These are phyloP conservation scores for Pachysolen tannophilus DNA, from an alignment of 805 yeast species.

Conservation along the genomic window DNA sequence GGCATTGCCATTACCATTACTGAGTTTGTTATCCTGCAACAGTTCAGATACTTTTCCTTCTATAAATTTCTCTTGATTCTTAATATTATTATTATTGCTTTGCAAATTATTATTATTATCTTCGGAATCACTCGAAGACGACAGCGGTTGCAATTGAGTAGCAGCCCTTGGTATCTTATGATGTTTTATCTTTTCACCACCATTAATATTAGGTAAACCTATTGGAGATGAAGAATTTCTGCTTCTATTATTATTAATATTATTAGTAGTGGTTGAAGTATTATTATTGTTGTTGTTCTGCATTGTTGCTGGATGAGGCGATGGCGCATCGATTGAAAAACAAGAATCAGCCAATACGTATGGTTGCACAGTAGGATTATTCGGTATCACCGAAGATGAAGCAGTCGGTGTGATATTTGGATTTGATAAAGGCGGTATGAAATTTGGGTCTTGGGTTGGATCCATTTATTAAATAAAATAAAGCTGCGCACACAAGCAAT, in stretches of 20 bases:
- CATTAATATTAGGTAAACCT: no score
- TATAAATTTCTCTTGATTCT: no score
- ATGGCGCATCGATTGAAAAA: constrained; percentile 66
- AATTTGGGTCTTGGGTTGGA: constrained; percentile 87
- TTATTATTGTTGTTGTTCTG: no score
- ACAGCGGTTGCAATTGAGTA: constrained; percentile 50
- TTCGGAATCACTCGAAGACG: constrained; percentile 30
- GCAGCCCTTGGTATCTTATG: constrained; percentile 42
- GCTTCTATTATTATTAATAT: background rate
- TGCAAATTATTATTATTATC: constrained; percentile 17
- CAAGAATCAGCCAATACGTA: constrained; percentile 70
- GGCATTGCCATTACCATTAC: no score
- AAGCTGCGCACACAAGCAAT: no score
- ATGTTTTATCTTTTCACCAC: constrained; percentile 4
- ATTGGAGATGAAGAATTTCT: constrained; percentile 1
- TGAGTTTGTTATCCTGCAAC: no score
- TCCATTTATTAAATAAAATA: constrained; percentile 73
- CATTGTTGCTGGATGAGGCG: constrained; percentile 36
- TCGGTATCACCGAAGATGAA: constrained; percentile 63
- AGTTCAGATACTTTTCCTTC: no score
- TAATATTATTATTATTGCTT: no score
- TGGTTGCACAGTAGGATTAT: constrained; percentile 69
- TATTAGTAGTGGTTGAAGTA: background rate
- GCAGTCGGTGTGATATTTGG: constrained; percentile 57
- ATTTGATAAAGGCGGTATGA: constrained; percentile 73